Percentiles rank a stretch among this genome's conserved stretches.
phyloP scores from a whole-genome alignment of 257 asterid species.

The Cordia subcordata region DNA sequence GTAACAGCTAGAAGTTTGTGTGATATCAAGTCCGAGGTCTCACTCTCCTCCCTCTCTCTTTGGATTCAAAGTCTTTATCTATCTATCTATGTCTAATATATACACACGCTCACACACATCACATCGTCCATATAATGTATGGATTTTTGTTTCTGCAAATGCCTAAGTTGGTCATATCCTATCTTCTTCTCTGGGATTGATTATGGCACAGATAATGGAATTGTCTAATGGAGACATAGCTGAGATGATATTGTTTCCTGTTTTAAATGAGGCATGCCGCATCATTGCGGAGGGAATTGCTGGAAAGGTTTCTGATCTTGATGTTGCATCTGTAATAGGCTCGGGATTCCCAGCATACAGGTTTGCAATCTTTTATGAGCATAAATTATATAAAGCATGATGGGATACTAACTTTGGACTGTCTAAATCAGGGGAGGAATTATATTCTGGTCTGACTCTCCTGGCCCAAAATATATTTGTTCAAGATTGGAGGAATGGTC shows the following conservation, averaged over 20 bases:
- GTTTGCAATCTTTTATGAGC: slow-evolving; percentile 12
- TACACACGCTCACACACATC: too few relatives aligned
- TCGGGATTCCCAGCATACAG: slow-evolving; percentile 32
- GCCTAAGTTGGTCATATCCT: not conserved
- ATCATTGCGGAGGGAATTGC: slow-evolving; percentile 21
- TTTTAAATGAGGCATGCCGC: slow-evolving; percentile 29
- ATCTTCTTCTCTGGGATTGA: not conserved
- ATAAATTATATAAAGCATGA: not conserved
- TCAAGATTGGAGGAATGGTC: slow-evolving; percentile 40
- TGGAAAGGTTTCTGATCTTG: slow-evolving; percentile 22
- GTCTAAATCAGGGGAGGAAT: slow-evolving; percentile 38
- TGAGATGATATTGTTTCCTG: slow-evolving; percentile 34
- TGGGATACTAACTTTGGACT: slow-evolving; percentile 6
- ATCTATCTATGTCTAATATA: slow-evolving; percentile 3
- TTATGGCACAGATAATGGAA: slow-evolving; percentile 23
- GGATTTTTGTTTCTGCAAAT: not conserved
- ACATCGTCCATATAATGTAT: not conserved
- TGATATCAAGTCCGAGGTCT: slow-evolving; percentile 21
- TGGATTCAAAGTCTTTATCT: too few relatives aligned
- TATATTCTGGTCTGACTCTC: slow-evolving; percentile 35
- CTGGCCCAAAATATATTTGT: slow-evolving; percentile 29
- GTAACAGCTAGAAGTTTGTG: slow-evolving; percentile 7
- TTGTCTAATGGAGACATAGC: slow-evolving; percentile 30
- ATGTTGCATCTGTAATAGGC: slow-evolving; percentile 25
- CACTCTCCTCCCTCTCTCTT: too few relatives aligned